These are phyloP conservation scores for Polysphondylium violaceum DNA, from an alignment of 78 protist genomes.

Conservation along the genomic window DNA sequence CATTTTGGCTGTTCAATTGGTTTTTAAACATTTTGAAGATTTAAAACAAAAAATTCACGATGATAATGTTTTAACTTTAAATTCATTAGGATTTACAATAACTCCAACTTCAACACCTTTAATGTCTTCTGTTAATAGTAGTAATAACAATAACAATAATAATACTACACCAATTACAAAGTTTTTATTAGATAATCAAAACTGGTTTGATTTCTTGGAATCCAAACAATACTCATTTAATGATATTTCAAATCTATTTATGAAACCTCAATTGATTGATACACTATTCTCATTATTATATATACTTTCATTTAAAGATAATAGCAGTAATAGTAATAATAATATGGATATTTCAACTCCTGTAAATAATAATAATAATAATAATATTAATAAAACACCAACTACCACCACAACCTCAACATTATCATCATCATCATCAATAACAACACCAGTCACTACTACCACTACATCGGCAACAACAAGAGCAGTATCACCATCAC, in stretches of 20 bases:
- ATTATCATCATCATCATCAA: not conserved
- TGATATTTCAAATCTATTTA: slow-evolving; percentile 16
- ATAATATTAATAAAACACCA: not conserved
- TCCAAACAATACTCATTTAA: slow-evolving; percentile 8
- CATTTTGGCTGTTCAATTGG: slow-evolving; percentile 39
- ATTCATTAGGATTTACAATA: not conserved
- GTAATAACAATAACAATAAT: not conserved
- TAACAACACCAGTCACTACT: not conserved
- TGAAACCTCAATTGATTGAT: slow-evolving; percentile 28
- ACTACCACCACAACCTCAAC: not conserved
- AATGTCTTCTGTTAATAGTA: not conserved
- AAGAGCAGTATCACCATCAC: not conserved
- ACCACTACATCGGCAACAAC: not conserved
- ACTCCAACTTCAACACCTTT: not conserved
- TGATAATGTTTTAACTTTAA: slow-evolving; percentile 2
- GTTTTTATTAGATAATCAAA: slow-evolving; percentile 28
- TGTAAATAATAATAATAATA: not conserved
- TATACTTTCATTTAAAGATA: slow-evolving; percentile 13
- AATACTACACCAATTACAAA: slow-evolving; percentile 28
- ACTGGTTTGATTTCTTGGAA: slow-evolving; percentile 38
- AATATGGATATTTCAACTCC: not conserved
- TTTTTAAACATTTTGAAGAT: slow-evolving; percentile 30
- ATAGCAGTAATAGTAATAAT: too few relatives aligned
- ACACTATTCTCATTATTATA: slow-evolving; percentile 27
- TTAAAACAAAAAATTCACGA: not conserved